A percentile compares a stretch with the other conserved stretches of the same genome.
Evolutionary conservation across 352 stramenopile genomes (phyloP).

Genomic region (Globisporangium acanthophoron): DNA sequence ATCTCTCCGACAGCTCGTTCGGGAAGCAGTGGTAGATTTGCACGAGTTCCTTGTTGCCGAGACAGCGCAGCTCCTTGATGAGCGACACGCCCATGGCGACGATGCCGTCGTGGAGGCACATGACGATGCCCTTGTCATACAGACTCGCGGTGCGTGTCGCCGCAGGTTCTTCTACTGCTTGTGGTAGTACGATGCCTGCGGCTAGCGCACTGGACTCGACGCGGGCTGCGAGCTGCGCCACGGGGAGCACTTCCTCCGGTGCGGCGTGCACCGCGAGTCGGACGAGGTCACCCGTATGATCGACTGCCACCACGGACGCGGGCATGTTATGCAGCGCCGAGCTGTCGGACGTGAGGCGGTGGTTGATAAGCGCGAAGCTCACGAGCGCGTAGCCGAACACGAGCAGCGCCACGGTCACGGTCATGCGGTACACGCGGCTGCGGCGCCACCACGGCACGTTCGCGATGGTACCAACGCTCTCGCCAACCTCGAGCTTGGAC

Average conservation of each 20-base stretch:
- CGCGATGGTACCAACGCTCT: not conserved
- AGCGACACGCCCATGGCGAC: constrained; percentile 42
- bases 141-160: not conserved
- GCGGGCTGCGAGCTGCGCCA: not conserved
- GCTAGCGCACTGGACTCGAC: not conserved
- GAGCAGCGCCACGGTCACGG: constrained; percentile 6
- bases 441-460: constrained; percentile 3
- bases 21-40: constrained; percentile 43
- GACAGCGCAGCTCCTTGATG: constrained; percentile 42
- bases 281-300: constrained; percentile 8
- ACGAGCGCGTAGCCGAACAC: constrained; percentile 12
- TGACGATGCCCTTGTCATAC: constrained; percentile 21
- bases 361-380: constrained; percentile 11
- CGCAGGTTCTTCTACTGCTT: not conserved
- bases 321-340: not conserved
- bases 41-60: constrained; percentile 33
- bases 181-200: not conserved
- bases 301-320: not conserved
- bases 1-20: constrained; percentile 28
- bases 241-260: constrained; percentile 2
- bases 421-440: constrained; percentile 7
- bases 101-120: constrained; percentile 33
- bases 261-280: constrained; percentile 3
- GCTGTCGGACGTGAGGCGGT: constrained; percentile 4
- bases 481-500: not conserved